Evolutionary conservation across 345 rosid genomes (phyloP).

Genomic region (Raphanus sativus): DNA sequence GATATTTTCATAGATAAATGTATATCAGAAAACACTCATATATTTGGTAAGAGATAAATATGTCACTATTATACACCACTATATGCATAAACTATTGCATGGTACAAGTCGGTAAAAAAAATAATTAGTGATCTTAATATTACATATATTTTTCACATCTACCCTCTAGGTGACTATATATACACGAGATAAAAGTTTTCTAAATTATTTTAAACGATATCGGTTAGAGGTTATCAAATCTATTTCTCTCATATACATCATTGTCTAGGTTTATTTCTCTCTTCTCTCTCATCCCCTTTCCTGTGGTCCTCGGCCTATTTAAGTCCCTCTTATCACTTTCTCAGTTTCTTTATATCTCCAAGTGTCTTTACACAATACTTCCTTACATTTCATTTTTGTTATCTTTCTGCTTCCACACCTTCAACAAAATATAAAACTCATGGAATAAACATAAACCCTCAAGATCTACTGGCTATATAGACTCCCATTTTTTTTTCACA

Average conservation of each 20-base stretch:
- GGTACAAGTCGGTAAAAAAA: neutral
- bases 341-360: constrained; percentile 44
- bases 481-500: neutral
- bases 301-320: constrained; percentile 69
- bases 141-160: neutral
- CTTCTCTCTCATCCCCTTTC: neutral
- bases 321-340: constrained; percentile 58
- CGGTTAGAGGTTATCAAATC: constrained; percentile 14
- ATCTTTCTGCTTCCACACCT: constrained; percentile 10
- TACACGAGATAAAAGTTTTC: neutral
- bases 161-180: neutral
- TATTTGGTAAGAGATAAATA: neutral
- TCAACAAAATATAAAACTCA: neutral
- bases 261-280: constrained; percentile 33
- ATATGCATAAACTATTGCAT: neutral
- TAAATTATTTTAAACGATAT: neutral
- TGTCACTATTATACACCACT: neutral
- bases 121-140: neutral
- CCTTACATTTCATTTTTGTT: constrained; percentile 17
- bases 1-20: neutral
- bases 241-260: constrained; percentile 28
- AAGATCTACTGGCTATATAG: neutral
- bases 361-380: constrained; percentile 23
- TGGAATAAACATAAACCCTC: neutral
- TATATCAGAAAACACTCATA: neutral